Evolutionary conservation across 2,329 filamentous ascomycete species (phyloP), one percentile per base, ranked within the genome.

Genomic region (Aspergillus sp.): DNA sequence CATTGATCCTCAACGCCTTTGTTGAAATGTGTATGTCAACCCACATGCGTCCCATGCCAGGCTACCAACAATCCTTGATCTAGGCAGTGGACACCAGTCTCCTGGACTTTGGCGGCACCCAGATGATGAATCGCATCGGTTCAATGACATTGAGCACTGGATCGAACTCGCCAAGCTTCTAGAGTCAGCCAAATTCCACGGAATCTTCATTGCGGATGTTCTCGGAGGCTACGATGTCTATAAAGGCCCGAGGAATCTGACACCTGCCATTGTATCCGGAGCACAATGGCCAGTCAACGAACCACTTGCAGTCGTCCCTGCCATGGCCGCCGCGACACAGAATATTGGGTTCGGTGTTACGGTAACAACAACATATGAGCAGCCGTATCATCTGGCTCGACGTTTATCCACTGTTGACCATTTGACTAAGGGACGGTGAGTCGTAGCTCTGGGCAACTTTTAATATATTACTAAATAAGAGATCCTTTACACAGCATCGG

Each of bases 231-330:
- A 88, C 62, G 85, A 89, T 71, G 84, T 88, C 4, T 89, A 87
- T 69, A 82, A 83, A 53, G 80, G 83, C 0, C 82, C 82, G 0
- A 69, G 74, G 3, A 85, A 82, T 54, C 74, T 88, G 2, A 77
- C 80, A 3, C 80, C 85, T 0, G 82, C 84, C 0, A 79, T 87
- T 45, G 66, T 77, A 1, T 82, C 83, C 0, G 86, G 83, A 1
- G 83, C 85, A 0, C 86, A 89, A 66, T 88, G 83, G 79, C 86
- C 86, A 0, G 82, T 88, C n/a, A 87, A 86, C 54, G 85, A 89
- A 64, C 85, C 85, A 0, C 63, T 88, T 1, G 78, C 80, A 1
- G 77, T 84, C 2, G 75, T 88, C 0, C 77, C 84, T 2, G 84
- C 85, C 2, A 86, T 88, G 84, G 85, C 85, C 1, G 84, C 85